Conservation (phyloP, 2,329 filamentous ascomycete genomes). For the Pestalotiopsis sp. region DNA sequence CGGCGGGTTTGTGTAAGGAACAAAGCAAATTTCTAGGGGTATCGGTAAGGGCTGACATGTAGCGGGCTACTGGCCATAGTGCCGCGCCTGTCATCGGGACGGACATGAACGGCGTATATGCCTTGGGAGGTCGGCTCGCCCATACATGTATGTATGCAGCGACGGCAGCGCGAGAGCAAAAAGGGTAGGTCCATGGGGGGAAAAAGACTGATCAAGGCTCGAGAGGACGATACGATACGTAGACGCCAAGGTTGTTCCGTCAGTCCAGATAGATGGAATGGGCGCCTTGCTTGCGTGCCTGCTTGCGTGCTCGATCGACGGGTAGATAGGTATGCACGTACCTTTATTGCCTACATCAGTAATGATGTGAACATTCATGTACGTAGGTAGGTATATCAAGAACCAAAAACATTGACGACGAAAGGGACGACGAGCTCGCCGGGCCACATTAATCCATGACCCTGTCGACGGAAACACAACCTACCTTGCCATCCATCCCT, state of each 20-base stretch:
- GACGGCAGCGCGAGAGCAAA: background rate
- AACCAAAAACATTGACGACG: background rate
- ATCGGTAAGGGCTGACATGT: background rate
- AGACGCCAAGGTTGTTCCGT: background rate
- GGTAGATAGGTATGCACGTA: too few relatives aligned
- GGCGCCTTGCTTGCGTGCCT: background rate
- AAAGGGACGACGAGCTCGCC: too few relatives aligned
- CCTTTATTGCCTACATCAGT: too few relatives aligned
- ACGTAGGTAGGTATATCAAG: too few relatives aligned
- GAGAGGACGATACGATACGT: background rate
- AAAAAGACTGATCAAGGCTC: too few relatives aligned
- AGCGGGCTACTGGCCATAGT: background rate
- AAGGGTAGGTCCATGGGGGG: background rate
- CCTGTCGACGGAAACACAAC: too few relatives aligned
- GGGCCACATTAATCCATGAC: too few relatives aligned
- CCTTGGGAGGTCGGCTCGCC: background rate
- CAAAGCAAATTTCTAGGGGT: background rate
- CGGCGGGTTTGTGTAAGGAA: background rate
- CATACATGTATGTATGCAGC: background rate
- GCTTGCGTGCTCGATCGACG: background rate
- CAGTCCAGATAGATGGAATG: background rate
- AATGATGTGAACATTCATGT: too few relatives aligned
- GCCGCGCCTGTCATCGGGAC: background rate
- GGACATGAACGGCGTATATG: background rate
- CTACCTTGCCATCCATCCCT: background rate